phyloP scores from a whole-genome alignment of 805 yeast genomes.

The Debaryomyces prosopidis region DNA sequence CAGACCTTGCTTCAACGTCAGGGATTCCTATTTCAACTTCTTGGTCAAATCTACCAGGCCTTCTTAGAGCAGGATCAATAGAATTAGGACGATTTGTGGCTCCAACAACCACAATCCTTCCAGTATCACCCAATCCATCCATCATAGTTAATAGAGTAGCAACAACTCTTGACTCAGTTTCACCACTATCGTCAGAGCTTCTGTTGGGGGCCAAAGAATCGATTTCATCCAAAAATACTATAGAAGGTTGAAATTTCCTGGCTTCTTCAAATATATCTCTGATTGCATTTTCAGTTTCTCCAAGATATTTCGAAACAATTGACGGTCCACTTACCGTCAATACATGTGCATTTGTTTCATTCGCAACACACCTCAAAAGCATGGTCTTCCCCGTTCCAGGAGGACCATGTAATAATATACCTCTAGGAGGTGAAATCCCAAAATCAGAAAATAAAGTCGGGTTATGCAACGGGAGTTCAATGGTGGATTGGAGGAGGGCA shows the following conservation, averaged over 20 bases:
- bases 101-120: conserved; percentile 67
- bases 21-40: conserved; percentile 93
- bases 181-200: conserved; percentile 82
- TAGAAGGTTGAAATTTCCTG: conserved; percentile 77
- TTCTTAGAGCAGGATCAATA: conserved; percentile 69
- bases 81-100: conserved; percentile 74
- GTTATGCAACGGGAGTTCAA: conserved; percentile 76
- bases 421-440: conserved; percentile 91
- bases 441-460: conserved; percentile 79
- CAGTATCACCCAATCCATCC: conserved; percentile 73
- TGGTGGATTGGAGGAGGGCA: conserved; percentile 57
- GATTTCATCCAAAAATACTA: conserved; percentile 88
- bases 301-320: conserved; percentile 87
- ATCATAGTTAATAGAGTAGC: conserved; percentile 81
- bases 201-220: conserved; percentile 90
- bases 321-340: conserved; percentile 87
- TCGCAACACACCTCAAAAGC: conserved; percentile 79
- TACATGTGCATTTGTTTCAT: conserved; percentile 78
- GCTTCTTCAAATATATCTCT: conserved; percentile 86
- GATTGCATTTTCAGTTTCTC: conserved; percentile 89
- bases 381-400: conserved; percentile 97
- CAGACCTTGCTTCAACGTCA: conserved; percentile 74
- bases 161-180: conserved; percentile 86
- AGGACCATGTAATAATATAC: conserved; percentile 91
- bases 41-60: conserved; percentile 89